Base-by-base conservation (phyloP, 2,329 filamentous ascomycete species). In the Alternaria brassicicola region DNA sequence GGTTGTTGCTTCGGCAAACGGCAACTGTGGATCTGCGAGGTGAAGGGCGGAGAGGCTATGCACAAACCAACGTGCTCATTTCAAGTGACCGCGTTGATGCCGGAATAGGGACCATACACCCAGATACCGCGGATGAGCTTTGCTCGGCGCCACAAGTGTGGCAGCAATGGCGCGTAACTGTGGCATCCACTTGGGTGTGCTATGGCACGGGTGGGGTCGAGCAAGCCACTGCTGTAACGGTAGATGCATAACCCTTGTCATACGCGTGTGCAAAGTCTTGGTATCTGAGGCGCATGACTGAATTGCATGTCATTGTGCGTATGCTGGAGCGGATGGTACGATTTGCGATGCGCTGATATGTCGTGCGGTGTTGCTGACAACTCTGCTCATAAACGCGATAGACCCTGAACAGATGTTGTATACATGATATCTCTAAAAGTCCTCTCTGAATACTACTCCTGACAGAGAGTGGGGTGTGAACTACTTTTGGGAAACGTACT, bases 221-320 rank as follows among this genome's bases (percentile, higher is more conserved):
- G 38, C 54, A 55, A 63, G 58, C 58, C 58, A 63, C 61, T 56
- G 42, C 30, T 60, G 57, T 60, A 41, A 48, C 56, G 28, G 57
- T 58, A 26, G 46, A 47, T 47, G 57, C 62, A 52, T 28, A 23
- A 42, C 42, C 58, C 55, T 48, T 56, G 56, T 52, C 15, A 51
- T 62, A 66, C 63, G 59, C 65, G 66, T 67, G 46, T 57, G 41
- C 56, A 36, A 43, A 47, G 62, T 59, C 66, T 68, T 68, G 64
- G 66, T 46, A 64, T 39, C 21, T 54, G 61, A 60, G 58, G 64
- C 57, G 66, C 59, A 64, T 63, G 60, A 61, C 56, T 57, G 47
- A 41, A 35, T 9, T 57, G n/a, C 19, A 41, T 45, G 12, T 25
- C 36, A 28, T 42, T 46, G 6, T 21, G 19, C 31, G 19, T 15